Evolutionary conservation across 306 rosid genomes (phyloP).

Genomic region (Dalbergia cultrata): DNA sequence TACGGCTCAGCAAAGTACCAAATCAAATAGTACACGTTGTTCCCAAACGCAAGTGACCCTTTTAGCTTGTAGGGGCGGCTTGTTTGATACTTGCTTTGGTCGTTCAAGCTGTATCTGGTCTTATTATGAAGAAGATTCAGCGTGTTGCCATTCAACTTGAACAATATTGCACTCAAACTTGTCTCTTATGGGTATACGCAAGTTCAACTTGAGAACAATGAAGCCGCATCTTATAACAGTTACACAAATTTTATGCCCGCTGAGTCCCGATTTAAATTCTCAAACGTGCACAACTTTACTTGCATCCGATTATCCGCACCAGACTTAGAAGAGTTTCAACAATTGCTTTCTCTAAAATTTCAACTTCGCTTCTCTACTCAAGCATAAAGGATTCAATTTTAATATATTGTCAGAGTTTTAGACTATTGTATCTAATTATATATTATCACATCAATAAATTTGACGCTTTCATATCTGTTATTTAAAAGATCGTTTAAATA

Average conservation of each 20-base stretch:
- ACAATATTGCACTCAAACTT: constrained; percentile 19
- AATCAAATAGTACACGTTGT: background rate
- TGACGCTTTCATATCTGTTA: too few species aligned
- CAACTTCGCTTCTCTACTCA: too few species aligned
- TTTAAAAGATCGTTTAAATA: too few species aligned
- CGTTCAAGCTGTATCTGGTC: constrained; percentile 29
- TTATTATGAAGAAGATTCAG: constrained; percentile 24
- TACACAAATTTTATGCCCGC: background rate
- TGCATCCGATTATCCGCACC: background rate
- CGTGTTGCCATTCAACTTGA: background rate
- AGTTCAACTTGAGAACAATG: background rate
- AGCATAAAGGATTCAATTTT: too few species aligned
- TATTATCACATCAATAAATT: too few species aligned
- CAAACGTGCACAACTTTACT: background rate
- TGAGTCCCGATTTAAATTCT: too few species aligned
- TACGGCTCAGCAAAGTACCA: background rate
- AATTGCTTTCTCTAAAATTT: too few species aligned
- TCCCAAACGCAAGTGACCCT: constrained; percentile 6
- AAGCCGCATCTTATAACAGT: background rate
- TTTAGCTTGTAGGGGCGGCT: constrained; percentile 14
- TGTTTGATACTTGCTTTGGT: background rate
- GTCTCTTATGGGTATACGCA: background rate
- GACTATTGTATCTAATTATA: too few species aligned
- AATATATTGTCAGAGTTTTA: too few species aligned
- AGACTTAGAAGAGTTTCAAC: background rate